These are phyloP conservation scores for Fusarium xyrophilum DNA, from an alignment of 2,329 filamentous ascomycete genomes.

Conservation along the genomic window DNA sequence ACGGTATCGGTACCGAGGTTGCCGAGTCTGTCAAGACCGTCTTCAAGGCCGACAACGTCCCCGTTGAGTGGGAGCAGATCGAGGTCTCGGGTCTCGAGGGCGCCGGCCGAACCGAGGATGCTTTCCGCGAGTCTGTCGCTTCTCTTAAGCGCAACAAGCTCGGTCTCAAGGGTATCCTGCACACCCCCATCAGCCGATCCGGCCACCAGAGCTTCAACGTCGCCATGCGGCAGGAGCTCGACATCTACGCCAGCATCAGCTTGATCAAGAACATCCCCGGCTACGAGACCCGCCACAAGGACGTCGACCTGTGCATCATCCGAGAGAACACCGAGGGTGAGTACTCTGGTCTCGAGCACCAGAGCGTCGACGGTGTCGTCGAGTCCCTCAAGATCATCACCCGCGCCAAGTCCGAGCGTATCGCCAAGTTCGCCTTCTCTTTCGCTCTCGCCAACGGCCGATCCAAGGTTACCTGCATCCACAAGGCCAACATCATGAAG, in stretches of 20 bases:
- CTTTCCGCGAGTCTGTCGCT: conserved; percentile 93
- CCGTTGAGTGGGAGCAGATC: conserved; percentile 98
- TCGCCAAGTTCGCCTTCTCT: conserved; percentile 97
- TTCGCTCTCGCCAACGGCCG: conserved; percentile 98
- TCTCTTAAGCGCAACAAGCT: conserved; percentile 99
- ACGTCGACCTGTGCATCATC: conserved; percentile 98
- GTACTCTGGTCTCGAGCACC: conserved; percentile 98
- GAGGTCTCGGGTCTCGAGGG: conserved; percentile 90
- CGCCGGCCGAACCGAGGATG: conserved; percentile 84
- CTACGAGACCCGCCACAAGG: conserved; percentile 95
- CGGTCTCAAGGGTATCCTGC: conserved; percentile 97
- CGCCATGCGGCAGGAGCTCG: conserved; percentile 96
- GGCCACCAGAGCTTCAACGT: conserved; percentile 99
- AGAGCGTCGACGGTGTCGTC: conserved; percentile 94
- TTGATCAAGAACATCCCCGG: conserved; percentile 99
- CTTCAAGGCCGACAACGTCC: conserved; percentile 99
- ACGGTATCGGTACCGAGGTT: conserved; percentile 97
- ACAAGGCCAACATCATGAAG: conserved; percentile 99
- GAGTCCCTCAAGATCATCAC: conserved; percentile 99
- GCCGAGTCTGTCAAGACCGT: conserved; percentile 98
- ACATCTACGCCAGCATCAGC: conserved; percentile 98
- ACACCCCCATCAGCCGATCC: conserved; percentile 95
- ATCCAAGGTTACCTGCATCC: conserved; percentile 99
- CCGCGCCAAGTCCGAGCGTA: conserved; percentile 97
- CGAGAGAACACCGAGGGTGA: conserved; percentile 99